A percentile compares a stretch with the other conserved stretches of the same genome.
Conservation (phyloP, 371 early-diverging fungal species). For the Mucor velutinosus region DNA sequence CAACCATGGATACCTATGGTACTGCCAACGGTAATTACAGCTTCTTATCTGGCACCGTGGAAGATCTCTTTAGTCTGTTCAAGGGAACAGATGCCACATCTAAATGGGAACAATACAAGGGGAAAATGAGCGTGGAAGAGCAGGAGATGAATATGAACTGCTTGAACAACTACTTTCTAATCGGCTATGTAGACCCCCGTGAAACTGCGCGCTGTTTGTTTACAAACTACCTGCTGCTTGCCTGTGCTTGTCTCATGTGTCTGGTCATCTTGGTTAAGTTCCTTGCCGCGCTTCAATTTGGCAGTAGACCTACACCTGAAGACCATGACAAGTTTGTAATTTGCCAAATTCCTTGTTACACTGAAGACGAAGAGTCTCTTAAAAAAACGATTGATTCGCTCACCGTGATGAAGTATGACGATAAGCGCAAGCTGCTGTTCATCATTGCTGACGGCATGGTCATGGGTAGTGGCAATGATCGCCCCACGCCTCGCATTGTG, state of each 20-base stretch:
- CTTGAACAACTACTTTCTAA: slow-evolving; percentile 79
- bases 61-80: slow-evolving; percentile 58
- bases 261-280: slow-evolving; percentile 86
- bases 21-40: slow-evolving; percentile 43
- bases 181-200: slow-evolving; percentile 83
- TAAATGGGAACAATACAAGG: slow-evolving; percentile 44
- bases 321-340: slow-evolving; percentile 88
- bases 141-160: slow-evolving; percentile 56
- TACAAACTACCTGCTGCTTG: slow-evolving; percentile 82
- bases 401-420: slow-evolving; percentile 84
- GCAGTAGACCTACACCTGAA: slow-evolving; percentile 75
- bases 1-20: slow-evolving; percentile 36
- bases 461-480: slow-evolving; percentile 93
- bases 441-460: slow-evolving; percentile 90
- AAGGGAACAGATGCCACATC: slow-evolving; percentile 64
- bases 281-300: slow-evolving; percentile 88
- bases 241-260: slow-evolving; percentile 73
- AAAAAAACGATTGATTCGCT: slow-evolving; percentile 92
- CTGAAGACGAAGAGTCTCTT: slow-evolving; percentile 94
- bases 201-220: slow-evolving; percentile 76
- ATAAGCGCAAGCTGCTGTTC: slow-evolving; percentile 92
- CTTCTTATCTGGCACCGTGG: slow-evolving; percentile 48
- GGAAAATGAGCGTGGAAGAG: slow-evolving; percentile 20
- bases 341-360: slow-evolving; percentile 96
- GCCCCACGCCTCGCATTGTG: slow-evolving; percentile 95